Conservation (phyloP, 2,329 filamentous ascomycete genomes). For the Cercospora berteroae region DNA sequence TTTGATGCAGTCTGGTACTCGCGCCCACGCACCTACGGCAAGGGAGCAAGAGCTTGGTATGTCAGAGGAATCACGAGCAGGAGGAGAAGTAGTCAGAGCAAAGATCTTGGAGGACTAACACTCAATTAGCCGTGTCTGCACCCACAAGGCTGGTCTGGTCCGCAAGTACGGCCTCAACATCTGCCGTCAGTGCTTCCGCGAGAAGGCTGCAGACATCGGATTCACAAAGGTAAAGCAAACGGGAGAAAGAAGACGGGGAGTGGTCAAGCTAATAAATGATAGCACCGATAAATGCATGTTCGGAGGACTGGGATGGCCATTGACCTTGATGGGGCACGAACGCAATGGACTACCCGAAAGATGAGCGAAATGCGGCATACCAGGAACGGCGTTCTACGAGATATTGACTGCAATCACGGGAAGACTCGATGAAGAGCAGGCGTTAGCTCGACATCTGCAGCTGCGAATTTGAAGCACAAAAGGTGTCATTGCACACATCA, state of each 20-base stretch:
- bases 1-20: conserved; percentile 79
- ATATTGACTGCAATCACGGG: conserved; percentile 15
- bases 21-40: conserved; percentile 94
- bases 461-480: conserved; percentile 9
- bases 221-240: conserved; percentile 62
- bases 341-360: conserved; percentile 8
- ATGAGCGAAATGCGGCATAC: conserved; percentile 21
- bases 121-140: conserved; percentile 69
- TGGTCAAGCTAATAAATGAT: conserved; percentile 15
- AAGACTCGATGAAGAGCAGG: conserved; percentile 12
- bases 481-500: background rate
- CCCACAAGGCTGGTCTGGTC: conserved; percentile 97
- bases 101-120: conserved; percentile 30
- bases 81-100: conserved; percentile 16
- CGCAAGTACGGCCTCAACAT: conserved; percentile 98
- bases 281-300: conserved; percentile 38
- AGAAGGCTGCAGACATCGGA: conserved; percentile 66
- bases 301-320: conserved; percentile 14
- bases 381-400: conserved; percentile 27
- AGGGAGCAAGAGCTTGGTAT: conserved; percentile 92
- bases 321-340: conserved; percentile 13
- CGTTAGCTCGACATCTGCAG: conserved; percentile 19
- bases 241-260: background rate
- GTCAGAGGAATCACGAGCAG: conserved; percentile 39
- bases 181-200: conserved; percentile 70